Conservation (phyloP, 179 eudicot genomes). For the Drosera spatulata region DNA sequence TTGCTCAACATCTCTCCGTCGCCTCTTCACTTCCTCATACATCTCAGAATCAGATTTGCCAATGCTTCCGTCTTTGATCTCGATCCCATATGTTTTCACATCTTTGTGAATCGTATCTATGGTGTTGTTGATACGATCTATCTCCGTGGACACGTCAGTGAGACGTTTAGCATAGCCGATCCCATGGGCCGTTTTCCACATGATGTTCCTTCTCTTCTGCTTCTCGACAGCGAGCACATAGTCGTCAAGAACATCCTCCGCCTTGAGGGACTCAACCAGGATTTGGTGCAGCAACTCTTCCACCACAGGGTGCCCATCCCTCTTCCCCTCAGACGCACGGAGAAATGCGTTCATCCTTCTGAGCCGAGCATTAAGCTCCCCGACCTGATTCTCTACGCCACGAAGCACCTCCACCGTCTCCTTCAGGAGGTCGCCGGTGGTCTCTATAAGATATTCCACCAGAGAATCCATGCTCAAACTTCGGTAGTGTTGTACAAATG, state of each 20-base stretch:
- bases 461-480: too few relatives aligned
- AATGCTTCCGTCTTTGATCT: neutral
- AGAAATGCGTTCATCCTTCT: constrained; percentile 6
- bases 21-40: neutral
- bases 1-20: constrained; percentile 9
- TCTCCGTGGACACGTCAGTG: neutral
- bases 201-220: constrained; percentile 3
- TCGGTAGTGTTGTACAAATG: too few relatives aligned
- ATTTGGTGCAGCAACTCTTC: constrained; percentile 6
- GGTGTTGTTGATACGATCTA: constrained; percentile 3
- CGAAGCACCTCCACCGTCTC: constrained; percentile 1
- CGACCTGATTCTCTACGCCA: constrained; percentile 6
- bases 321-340: constrained; percentile 4
- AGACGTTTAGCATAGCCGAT: neutral
- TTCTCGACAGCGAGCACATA: constrained; percentile 7
- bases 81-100: constrained; percentile 4
- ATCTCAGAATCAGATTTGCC: neutral
- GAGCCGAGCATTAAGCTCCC: constrained; percentile 2
- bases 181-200: neutral
- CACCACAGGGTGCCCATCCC: constrained; percentile 4
- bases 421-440: neutral
- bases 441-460: neutral
- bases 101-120: neutral
- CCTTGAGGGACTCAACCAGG: constrained; percentile 7
- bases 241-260: constrained; percentile 7